Evolutionary conservation across 352 stramenopile species (phyloP), one percentile per base, ranked within the genome.

Genomic region (Globisporangium lucens): DNA sequence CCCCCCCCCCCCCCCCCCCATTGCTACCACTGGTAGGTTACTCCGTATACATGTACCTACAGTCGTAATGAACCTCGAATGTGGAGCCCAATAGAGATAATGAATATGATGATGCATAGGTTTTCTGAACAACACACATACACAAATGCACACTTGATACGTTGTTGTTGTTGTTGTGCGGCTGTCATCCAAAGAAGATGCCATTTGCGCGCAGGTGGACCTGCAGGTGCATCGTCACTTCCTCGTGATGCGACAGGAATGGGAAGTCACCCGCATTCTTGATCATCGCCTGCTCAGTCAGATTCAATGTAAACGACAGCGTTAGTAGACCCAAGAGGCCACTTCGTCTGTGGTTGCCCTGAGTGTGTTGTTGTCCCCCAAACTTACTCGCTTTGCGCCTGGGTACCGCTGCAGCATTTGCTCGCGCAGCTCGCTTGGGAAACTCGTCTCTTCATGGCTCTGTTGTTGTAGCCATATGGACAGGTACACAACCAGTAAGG

Each of bases 161-260:
- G 43, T 12, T 12, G 29, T 2, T 24, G 55, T 33, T 33, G 30
- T 5, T 29, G 55, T 27, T 27, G 30, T 24, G 9, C 24, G 24
- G 24, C 8, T 12, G 24, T 84, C 52, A 87, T 4, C 62, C 74
- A 13, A 81, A 72, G 46, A 83, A 88, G 7, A 72, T 73, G 3
- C 79, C 76, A 58, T 90, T 80, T 1, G 80, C 75, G 49, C 83
- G 83, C 17, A 92, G 64, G 67, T 90, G 84, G 4, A 92, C 82
- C 69, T 90, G 81, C n/a, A 93, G 62, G 56, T 90, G 74, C 82
- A 93, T 87, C 60, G 80, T 82, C 24, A 91, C 85, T 43, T 93
- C 79, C 49, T 91, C 83, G 29, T 87, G 73, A 30, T 91, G 85
- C 29, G 85, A 91, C 4, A 93, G 67, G 43, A 90, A 93, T 12